These are phyloP conservation scores for Yarrowia porcina DNA, from an alignment of 805 yeast species.

Conservation along the genomic window DNA sequence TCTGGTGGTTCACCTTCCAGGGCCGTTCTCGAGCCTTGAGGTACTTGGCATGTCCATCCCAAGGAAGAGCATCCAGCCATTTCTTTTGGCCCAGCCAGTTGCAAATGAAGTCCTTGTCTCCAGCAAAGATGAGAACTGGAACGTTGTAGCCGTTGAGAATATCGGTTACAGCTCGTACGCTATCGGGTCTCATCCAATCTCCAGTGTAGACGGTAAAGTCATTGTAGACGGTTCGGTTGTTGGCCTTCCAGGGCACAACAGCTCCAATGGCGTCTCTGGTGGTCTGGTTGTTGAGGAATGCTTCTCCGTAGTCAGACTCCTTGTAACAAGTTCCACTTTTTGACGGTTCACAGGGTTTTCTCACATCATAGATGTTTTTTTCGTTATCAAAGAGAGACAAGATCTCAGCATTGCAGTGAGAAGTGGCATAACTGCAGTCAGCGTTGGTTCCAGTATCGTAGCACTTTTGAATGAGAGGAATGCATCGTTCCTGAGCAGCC, in stretches of 20 bases:
- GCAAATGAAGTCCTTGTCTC: slow-evolving; percentile 89
- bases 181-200: slow-evolving; percentile 64
- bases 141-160: slow-evolving; percentile 57
- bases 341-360: not conserved
- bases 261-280: slow-evolving; percentile 19
- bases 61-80: slow-evolving; percentile 67
- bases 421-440: slow-evolving; percentile 80
- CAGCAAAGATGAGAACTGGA: slow-evolving; percentile 88
- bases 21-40: slow-evolving; percentile 45
- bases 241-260: slow-evolving; percentile 5
- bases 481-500: slow-evolving; percentile 40
- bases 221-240: slow-evolving; percentile 7
- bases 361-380: not conserved
- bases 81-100: slow-evolving; percentile 90
- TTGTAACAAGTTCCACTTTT: not conserved
- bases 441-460: slow-evolving; percentile 67
- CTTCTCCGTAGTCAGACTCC: not conserved
- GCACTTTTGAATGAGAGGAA: slow-evolving; percentile 65
- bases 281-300: not conserved
- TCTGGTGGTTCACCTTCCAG: slow-evolving; percentile 39
- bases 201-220: slow-evolving; percentile 47
- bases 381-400: not conserved
- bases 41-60: slow-evolving; percentile 57
- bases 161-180: slow-evolving; percentile 51
- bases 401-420: slow-evolving; percentile 52